Base-by-base conservation (phyloP, 1,139 yeast species). In the Yamadazyma diddensiae region DNA sequence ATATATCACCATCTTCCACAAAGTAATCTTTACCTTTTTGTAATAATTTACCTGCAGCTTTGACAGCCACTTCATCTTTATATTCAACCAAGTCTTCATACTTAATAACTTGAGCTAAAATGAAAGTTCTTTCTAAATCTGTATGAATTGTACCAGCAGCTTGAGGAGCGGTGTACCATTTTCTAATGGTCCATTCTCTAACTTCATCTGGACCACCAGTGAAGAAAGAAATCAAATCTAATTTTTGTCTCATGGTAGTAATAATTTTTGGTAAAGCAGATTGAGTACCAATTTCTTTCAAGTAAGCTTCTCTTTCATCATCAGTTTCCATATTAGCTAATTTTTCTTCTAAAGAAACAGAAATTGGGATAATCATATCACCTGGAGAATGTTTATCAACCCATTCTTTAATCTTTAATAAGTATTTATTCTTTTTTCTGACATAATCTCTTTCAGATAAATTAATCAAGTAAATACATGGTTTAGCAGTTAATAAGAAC, bases 1-100 rank as follows among this genome's bases (percentile, higher is more conserved):
- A 81, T 52, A 92, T 75, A 60, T 90, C 97, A 60, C 97, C 75
- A 49, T 69, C 75, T 47, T 65, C 71, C 44, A 94, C 96, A 44
- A 79, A 92, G 58, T 94, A 92, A 48, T 90, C 97, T 66, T 92
- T 94, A 75, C 99, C 99, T 80, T 92, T 92, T 58, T 77, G 85
- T 62, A 77, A 64, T 56, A 92, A 77, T 67, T 92, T 92, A 67
- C 98, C 98, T 40, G 90, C 90, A 38, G 97, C 82, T 66, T 82
- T 84, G 52, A 90, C 95, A 35, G 86, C 75, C 38, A 70, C 69
- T 60, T 92, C 98, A 55, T 85, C 95, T 47, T 83, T 86, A 46
- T 66, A 72, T 69, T 46, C 97, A 34, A 86, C 60, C 51, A 88
- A 71, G 47, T 70, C 75, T 27, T 66, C 62, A 49, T 66, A 70